Percentiles rank a stretch among this genome's conserved stretches.
These are phyloP conservation scores for Podospora comata DNA, from an alignment of 495 filamentous ascomycete genomes.

Conservation along the genomic window DNA sequence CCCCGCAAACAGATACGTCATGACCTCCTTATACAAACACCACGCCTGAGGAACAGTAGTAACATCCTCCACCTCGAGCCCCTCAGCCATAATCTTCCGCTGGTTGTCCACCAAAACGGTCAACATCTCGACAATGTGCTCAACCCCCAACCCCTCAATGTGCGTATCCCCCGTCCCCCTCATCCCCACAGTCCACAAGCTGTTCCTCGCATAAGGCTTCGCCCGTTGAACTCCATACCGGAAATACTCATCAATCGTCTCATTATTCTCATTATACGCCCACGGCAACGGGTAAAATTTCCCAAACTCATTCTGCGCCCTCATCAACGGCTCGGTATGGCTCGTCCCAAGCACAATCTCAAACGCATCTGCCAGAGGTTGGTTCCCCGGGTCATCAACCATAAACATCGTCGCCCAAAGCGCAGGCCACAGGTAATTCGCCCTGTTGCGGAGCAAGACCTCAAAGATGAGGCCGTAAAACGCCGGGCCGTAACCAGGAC, in stretches of 20 bases:
- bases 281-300: conserved; percentile 57
- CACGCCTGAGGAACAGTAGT: conserved; percentile 64
- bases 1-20: conserved; percentile 63
- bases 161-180: conserved; percentile 65
- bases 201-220: conserved; percentile 60
- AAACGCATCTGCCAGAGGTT: conserved; percentile 66
- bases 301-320: conserved; percentile 67
- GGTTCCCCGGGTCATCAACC: conserved; percentile 65
- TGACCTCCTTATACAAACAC: conserved; percentile 71
- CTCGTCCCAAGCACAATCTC: conserved; percentile 69
- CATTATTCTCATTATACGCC: conserved; percentile 65
- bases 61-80: conserved; percentile 51
- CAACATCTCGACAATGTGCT: conserved; percentile 57
- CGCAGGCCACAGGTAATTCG: conserved; percentile 75
- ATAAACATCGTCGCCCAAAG: conserved; percentile 69
- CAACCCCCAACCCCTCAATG: conserved; percentile 50
- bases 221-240: conserved; percentile 62
- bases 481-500: conserved; percentile 56
- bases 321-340: conserved; percentile 73
- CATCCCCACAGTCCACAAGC: conserved; percentile 70
- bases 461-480: conserved; percentile 72
- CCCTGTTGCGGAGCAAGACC: conserved; percentile 63
- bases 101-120: conserved; percentile 59
- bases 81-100: conserved; percentile 52
- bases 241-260: conserved; percentile 63